phyloP scores from a whole-genome alignment of 2,329 filamentous ascomycete genomes.

The Aspergillus viridinutans region DNA sequence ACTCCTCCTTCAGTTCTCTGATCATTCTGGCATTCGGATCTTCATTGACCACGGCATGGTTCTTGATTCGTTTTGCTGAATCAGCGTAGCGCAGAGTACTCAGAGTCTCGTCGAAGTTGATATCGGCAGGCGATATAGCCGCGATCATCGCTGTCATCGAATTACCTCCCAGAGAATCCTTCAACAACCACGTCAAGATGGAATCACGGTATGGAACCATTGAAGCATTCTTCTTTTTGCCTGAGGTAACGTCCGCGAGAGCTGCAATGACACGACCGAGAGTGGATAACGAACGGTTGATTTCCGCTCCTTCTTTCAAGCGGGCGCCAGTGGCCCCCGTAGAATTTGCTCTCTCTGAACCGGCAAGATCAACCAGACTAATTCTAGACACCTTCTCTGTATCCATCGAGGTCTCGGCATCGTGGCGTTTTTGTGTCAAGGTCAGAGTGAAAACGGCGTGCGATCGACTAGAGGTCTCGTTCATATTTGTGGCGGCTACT shows the following conservation, averaged over 20 bases:
- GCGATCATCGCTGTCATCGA: constrained; percentile 99
- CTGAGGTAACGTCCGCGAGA: constrained; percentile 81
- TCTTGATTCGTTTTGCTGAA: constrained; percentile 98
- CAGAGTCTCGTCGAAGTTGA: constrained; percentile 97
- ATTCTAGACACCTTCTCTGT: constrained; percentile 98
- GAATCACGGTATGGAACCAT: constrained; percentile 97
- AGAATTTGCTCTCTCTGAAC: constrained; percentile 94
- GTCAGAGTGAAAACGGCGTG: constrained; percentile 98
- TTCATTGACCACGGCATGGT: constrained; percentile 98
- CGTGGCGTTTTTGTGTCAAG: constrained; percentile 87
- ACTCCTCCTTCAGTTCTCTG: constrained; percentile 90
- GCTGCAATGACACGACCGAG: constrained; percentile 96
- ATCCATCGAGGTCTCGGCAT: constrained; percentile 91
- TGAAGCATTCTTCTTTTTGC: constrained; percentile 68
- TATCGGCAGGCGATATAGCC: constrained; percentile 94
- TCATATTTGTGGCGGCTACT: constrained; percentile 99
- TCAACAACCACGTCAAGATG: constrained; percentile 91
- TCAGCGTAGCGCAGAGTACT: constrained; percentile 95
- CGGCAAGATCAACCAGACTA: constrained; percentile 93
- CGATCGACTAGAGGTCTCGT: constrained; percentile 96
- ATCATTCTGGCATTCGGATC: constrained; percentile 99
- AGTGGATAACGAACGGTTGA: constrained; percentile 94
- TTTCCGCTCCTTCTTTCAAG: constrained; percentile 95
- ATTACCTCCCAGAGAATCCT: constrained; percentile 95
- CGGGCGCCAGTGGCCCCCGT: constrained; percentile 94